phyloP scores from a whole-genome alignment of 257 asterid species.

The Osmanthus fragrans region DNA sequence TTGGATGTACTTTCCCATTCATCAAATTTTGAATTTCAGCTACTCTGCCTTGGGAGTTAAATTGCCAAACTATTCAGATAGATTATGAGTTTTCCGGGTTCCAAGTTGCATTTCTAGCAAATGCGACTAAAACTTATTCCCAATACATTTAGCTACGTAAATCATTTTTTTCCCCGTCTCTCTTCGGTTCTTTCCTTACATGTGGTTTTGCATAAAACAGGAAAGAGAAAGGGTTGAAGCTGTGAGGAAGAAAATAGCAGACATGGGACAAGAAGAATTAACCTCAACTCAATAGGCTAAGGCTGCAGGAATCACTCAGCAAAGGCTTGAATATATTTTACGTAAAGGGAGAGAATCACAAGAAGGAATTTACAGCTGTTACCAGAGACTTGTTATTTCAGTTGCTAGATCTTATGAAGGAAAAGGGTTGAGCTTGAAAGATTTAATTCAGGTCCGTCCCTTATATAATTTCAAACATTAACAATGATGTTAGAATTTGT shows the following conservation, averaged over 20 bases:
- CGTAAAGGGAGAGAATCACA: conserved; percentile 59
- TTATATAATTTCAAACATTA: conserved; percentile 3
- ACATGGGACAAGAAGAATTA: conserved; percentile 27
- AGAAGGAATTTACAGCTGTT: conserved; percentile 48
- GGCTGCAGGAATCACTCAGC: conserved; percentile 54
- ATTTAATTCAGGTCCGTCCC: conserved; percentile 65
- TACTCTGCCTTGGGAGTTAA: too few species aligned
- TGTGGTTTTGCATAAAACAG: conserved; percentile 23
- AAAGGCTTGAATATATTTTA: conserved; percentile 46
- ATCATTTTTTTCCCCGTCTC: not conserved
- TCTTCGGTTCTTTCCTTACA: not conserved
- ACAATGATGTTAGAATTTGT: not conserved
- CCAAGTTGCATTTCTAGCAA: not conserved
- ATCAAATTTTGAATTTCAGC: too few species aligned
- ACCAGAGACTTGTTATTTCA: conserved; percentile 57
- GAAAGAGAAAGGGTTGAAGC: conserved; percentile 64
- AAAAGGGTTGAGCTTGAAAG: conserved; percentile 64
- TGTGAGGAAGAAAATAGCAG: conserved; percentile 30
- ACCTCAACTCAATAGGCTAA: conserved; percentile 50
- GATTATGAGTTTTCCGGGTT: not conserved
- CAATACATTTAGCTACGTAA: not conserved
- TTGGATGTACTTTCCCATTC: too few species aligned
- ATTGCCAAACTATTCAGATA: too few species aligned
- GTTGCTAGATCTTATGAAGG: conserved; percentile 65
- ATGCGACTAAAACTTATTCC: not conserved